These are phyloP conservation scores for Trifolium repens DNA, from an alignment of 306 rosid genomes.

Conservation along the genomic window DNA sequence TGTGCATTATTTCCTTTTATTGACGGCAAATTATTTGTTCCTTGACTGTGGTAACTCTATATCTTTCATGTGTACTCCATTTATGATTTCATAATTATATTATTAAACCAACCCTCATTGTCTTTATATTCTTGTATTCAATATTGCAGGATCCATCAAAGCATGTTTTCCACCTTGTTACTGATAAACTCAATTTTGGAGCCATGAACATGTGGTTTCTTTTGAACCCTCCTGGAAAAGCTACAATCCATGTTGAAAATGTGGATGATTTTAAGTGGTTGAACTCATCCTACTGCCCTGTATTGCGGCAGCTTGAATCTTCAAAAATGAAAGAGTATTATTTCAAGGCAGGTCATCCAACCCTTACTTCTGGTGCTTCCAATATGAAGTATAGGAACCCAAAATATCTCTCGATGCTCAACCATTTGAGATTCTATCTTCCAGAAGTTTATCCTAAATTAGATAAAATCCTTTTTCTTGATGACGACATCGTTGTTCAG, in stretches of 20 bases:
- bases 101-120: slow-evolving; percentile 29
- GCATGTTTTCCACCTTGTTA: slow-evolving; percentile 93
- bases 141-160: slow-evolving; percentile 83
- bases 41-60: not conserved
- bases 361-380: slow-evolving; percentile 74
- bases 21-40: slow-evolving; percentile 7
- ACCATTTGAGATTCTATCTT: slow-evolving; percentile 94
- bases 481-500: slow-evolving; percentile 97
- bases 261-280: slow-evolving; percentile 95
- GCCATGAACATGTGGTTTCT: slow-evolving; percentile 99
- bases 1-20: slow-evolving; percentile 16
- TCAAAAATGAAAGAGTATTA: slow-evolving; percentile 92
- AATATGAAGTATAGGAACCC: slow-evolving; percentile 97
- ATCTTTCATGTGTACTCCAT: not conserved
- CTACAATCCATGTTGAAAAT: slow-evolving; percentile 88
- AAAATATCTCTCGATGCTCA: slow-evolving; percentile 96
- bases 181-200: slow-evolving; percentile 93
- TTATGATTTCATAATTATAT: slow-evolving; percentile 21
- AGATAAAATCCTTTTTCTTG: slow-evolving; percentile 90
- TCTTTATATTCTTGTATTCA: slow-evolving; percentile 43
- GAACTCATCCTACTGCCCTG: slow-evolving; percentile 96
- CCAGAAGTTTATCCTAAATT: slow-evolving; percentile 94
- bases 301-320: slow-evolving; percentile 91
- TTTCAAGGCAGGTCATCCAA: slow-evolving; percentile 89
- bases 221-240: slow-evolving; percentile 93